These are phyloP conservation scores for Coemansia sp. DNA, from an alignment of 192 early-diverging fungal genomes.

Conservation along the genomic window DNA sequence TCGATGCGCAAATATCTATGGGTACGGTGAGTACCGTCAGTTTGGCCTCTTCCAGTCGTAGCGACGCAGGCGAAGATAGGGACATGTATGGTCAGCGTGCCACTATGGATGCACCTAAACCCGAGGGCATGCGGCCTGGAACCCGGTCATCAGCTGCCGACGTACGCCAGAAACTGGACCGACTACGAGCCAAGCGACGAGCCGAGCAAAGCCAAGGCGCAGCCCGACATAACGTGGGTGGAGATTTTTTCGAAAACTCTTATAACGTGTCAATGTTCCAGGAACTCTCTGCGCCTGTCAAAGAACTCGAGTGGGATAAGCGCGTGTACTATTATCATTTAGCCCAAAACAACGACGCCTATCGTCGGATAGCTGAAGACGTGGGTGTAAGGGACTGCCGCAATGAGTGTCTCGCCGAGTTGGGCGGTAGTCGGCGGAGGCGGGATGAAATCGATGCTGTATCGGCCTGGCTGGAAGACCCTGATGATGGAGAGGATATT, in stretches of 20 bases:
- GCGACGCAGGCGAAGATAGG: background rate
- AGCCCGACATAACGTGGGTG: background rate
- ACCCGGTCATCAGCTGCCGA: background rate
- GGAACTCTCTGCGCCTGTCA: constrained; percentile 32
- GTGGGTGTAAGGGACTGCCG: constrained; percentile 35
- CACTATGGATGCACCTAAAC: background rate
- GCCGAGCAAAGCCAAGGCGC: background rate
- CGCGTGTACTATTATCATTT: constrained; percentile 49
- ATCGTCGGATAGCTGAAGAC: constrained; percentile 20
- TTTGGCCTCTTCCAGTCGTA: background rate
- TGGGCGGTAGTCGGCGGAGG: constrained; percentile 20
- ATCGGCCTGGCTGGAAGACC: constrained; percentile 31
- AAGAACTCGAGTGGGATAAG: constrained; percentile 53
- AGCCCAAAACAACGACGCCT: constrained; percentile 20
- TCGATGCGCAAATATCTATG: constrained; percentile 14
- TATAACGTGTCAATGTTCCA: constrained; percentile 38
- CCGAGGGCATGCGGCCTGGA: background rate
- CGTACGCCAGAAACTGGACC: background rate
- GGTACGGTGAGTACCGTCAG: constrained; percentile 38
- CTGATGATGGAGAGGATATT: constrained; percentile 14
- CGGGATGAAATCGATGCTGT: constrained; percentile 22
- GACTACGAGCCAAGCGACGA: background rate
- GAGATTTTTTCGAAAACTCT: constrained; percentile 34
- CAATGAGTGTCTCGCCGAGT: constrained; percentile 26
- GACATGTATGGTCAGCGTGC: background rate